Percentiles rank a stretch among this genome's conserved stretches.
phyloP scores from a whole-genome alignment of 2,329 filamentous ascomycete genomes.

The Macrophomina phaseolina region DNA sequence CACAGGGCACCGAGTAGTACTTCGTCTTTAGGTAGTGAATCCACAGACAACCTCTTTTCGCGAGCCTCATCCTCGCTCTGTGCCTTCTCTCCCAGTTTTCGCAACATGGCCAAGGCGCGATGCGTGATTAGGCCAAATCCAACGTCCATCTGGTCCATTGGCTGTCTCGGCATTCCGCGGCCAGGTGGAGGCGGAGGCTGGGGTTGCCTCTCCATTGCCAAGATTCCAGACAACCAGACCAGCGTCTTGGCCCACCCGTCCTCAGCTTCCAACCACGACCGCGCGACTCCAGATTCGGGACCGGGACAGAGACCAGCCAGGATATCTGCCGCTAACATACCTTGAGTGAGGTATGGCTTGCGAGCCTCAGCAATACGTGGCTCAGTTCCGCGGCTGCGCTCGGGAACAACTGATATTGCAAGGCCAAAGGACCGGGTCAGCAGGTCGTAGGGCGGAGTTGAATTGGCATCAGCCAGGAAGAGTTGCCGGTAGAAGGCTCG shows the following conservation, averaged over 20 bases:
- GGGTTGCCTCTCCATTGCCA: conserved; percentile 48
- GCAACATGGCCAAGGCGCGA: conserved; percentile 54
- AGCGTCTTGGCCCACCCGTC: conserved; percentile 85
- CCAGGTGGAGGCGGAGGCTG: conserved; percentile 29
- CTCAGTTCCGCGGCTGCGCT: conserved; percentile 65
- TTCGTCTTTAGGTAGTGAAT: conserved; percentile 50
- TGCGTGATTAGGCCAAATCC: conserved; percentile 50
- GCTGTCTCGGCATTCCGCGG: conserved; percentile 32
- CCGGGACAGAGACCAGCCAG: conserved; percentile 75
- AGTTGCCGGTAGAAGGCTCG: conserved; percentile 81
- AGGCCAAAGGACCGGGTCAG: conserved; percentile 87
- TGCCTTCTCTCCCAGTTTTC: conserved; percentile 53
- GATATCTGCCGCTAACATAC: conserved; percentile 87
- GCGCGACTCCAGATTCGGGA: conserved; percentile 74
- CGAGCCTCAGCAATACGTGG: conserved; percentile 77
- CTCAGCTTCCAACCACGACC: conserved; percentile 79
- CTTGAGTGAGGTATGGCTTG: conserved; percentile 91
- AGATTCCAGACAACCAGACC: conserved; percentile 73
- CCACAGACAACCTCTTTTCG: conserved; percentile 34
- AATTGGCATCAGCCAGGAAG: conserved; percentile 73
- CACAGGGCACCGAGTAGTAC: conserved; percentile 54
- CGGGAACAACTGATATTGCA: conserved; percentile 83
- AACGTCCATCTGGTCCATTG: conserved; percentile 42
- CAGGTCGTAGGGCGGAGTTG: conserved; percentile 73
- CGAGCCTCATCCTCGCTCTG: conserved; percentile 41